Base-by-base conservation (phyloP, 805 yeast species). In the Saturnispora ahearnii region DNA sequence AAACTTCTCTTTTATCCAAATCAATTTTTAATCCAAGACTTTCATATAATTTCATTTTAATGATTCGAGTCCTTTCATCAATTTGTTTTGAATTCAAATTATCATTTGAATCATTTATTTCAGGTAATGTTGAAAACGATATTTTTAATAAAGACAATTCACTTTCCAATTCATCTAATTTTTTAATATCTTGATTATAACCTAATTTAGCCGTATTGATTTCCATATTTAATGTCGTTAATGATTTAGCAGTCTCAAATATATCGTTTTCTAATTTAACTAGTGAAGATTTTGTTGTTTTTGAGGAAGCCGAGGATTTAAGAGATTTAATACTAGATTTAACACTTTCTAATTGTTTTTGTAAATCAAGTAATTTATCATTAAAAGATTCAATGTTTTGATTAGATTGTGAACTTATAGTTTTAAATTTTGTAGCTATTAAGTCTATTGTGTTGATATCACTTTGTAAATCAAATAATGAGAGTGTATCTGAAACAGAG, bases 41-140 rank as follows among this genome's bases (percentile, higher is more conserved):
- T 55, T 79, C 76, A 62, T 72, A 84, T 18, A 85, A 66, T 57
- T 78, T 77, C 46, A 84, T 62, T 57, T 80, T 81, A 57, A 84
- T 60, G 32, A 71, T 66, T 40, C 71, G 69, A 22, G 55, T 45
- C 21, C 10, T 77, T 66, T 57, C 77, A 74, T 61, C 65, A 33
- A 60, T 62, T 44, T 62, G 63, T 48, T 67, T 66, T 43, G 63
- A 60, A 51, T 62, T 62, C 40, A 53, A 52, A 21, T 58, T 59
- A 15, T 55, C 51, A 30, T 46, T 49, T 8, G 43, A 33, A 37
- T 36, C 22, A 21, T 28, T 9, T n/a, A 33, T 24, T 36, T 48
- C 29, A 41, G 51, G 44, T 49, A 52, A n/a, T 2, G 22, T 22
- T 13, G 49, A 41, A 45, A 42, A 36, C 11, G 55, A 48, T 12